phyloP scores from a whole-genome alignment of 1,284 basidiomycete species.

The Polyporus tsugae region DNA sequence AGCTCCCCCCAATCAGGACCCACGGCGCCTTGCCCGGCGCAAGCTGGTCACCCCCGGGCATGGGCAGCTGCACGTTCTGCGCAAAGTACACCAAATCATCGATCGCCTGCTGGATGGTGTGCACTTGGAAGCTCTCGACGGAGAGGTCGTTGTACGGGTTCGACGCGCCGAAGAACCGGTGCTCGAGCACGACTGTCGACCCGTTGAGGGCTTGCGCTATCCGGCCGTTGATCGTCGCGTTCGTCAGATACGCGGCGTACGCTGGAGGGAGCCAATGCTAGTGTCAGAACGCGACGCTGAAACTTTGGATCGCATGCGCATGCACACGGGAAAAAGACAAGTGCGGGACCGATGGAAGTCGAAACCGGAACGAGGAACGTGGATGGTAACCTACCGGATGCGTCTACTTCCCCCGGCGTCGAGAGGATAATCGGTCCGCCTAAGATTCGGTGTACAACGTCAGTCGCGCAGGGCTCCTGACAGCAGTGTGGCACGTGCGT shows the following conservation, averaged over 20 bases:
- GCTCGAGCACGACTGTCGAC: conserved; percentile 66
- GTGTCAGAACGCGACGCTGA: neutral
- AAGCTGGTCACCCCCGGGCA: conserved; percentile 67
- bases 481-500: neutral
- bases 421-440: conserved; percentile 74
- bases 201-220: conserved; percentile 75
- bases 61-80: conserved; percentile 68
- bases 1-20: conserved; percentile 77
- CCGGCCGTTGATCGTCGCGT: conserved; percentile 67
- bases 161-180: conserved; percentile 61
- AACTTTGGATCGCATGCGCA: conserved; percentile 1
- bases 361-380: neutral
- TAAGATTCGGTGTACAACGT: conserved; percentile 34
- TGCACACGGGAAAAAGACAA: neutral
- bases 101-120: conserved; percentile 76
- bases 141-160: conserved; percentile 69
- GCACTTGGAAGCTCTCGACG: conserved; percentile 62
- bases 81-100: conserved; percentile 78
- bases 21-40: conserved; percentile 68
- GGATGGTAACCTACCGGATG: conserved; percentile 47
- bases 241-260: conserved; percentile 67
- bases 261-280: conserved; percentile 41
- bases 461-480: neutral
- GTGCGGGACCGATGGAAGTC: conserved; percentile 5
- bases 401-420: conserved; percentile 56